A percentile compares a stretch with the other conserved stretches of the same genome.
These are phyloP conservation scores for Eucalyptus sp. DNA, from an alignment of 345 rosid genomes.

Conservation along the genomic window DNA sequence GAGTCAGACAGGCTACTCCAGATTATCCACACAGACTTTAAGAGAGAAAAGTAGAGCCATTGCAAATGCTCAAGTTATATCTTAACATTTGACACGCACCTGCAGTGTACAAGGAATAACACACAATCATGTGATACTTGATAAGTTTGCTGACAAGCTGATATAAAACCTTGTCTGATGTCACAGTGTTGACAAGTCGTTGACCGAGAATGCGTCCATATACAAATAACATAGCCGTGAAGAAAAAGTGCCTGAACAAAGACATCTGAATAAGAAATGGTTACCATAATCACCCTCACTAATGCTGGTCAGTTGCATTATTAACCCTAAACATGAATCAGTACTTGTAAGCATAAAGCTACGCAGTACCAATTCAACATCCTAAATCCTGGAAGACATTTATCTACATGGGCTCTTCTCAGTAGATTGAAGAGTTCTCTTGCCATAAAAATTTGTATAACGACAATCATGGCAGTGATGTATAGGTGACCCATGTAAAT, in stretches of 20 bases:
- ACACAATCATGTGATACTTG: conserved; percentile 87
- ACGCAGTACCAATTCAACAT: conserved; percentile 63
- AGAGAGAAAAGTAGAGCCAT: not conserved
- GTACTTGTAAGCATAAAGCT: not conserved
- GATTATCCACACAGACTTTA: not conserved
- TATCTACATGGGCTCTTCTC: conserved; percentile 82
- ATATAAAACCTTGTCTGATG: conserved; percentile 64
- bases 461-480: conserved; percentile 93
- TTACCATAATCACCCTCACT: not conserved
- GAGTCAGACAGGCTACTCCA: not conserved
- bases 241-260: conserved; percentile 83
- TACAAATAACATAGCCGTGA: conserved; percentile 91
- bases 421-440: conserved; percentile 80
- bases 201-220: conserved; percentile 93
- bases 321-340: not conserved
- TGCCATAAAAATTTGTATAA: conserved; percentile 91
- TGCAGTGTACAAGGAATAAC: conserved; percentile 85
- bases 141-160: conserved; percentile 64
- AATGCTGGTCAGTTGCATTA: not conserved
- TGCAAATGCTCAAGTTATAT: not conserved
- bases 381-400: conserved; percentile 76
- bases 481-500: conserved; percentile 95
- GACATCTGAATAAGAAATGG: not conserved
- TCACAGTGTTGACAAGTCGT: conserved; percentile 86
- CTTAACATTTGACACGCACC: conserved; percentile 17